These are phyloP conservation scores for Suhomyces wounanorum DNA, from an alignment of 1,139 yeast species.

Conservation along the genomic window DNA sequence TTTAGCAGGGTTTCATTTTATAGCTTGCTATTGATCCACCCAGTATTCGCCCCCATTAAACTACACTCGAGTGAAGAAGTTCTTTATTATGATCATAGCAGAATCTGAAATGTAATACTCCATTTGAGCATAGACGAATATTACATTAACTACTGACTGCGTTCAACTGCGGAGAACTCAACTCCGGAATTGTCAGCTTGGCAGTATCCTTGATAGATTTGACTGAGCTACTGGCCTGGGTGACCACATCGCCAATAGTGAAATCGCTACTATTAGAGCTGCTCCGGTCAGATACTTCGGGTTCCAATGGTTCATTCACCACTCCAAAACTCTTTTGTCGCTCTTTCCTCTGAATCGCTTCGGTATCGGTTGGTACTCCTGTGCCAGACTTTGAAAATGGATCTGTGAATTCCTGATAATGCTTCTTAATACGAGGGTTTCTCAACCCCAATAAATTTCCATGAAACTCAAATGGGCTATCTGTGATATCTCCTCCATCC, in stretches of 20 bases:
- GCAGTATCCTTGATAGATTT: neutral
- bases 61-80: too few species aligned
- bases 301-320: slow-evolving; percentile 9
- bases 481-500: slow-evolving; percentile 29
- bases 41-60: too few species aligned
- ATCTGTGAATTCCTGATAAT: slow-evolving; percentile 27
- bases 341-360: slow-evolving; percentile 8
- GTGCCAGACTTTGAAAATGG: slow-evolving; percentile 13
- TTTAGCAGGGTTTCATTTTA: too few species aligned
- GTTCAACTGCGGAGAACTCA: neutral
- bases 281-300: slow-evolving; percentile 7
- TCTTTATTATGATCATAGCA: too few species aligned
- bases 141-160: neutral
- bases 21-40: too few species aligned
- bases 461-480: slow-evolving; percentile 24
- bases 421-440: slow-evolving; percentile 40
- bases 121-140: neutral
- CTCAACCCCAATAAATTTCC: slow-evolving; percentile 31
- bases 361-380: neutral
- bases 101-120: too few species aligned
- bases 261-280: slow-evolving; percentile 12
- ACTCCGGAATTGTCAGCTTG: neutral
- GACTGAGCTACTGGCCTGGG: slow-evolving; percentile 1
- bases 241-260: slow-evolving; percentile 9
- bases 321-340: slow-evolving; percentile 34